These are phyloP conservation scores for Phytophthora citricola DNA, from an alignment of 352 stramenopile genomes.

Conservation along the genomic window DNA sequence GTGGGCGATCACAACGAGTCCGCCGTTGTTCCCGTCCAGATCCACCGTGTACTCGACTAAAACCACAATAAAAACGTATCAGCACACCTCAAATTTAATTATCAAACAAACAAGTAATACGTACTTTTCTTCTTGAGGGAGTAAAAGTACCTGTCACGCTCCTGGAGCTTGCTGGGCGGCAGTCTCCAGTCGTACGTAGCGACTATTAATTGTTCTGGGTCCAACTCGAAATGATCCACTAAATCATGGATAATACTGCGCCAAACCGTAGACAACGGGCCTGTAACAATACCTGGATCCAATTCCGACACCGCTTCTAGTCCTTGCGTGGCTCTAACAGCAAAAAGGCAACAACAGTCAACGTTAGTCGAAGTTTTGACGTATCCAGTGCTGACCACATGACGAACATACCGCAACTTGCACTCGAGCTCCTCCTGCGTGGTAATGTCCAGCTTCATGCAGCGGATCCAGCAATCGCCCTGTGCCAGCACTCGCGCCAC, in stretches of 20 bases:
- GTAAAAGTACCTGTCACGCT: constrained; percentile 80
- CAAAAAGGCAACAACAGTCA: constrained; percentile 1
- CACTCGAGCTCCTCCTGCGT: constrained; percentile 77
- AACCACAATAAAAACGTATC: constrained; percentile 4
- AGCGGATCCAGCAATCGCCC: constrained; percentile 77
- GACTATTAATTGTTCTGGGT: constrained; percentile 73
- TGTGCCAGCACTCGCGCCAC: constrained; percentile 74
- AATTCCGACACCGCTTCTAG: constrained; percentile 73
- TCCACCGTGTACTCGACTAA: constrained; percentile 69
- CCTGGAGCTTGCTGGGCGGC: constrained; percentile 71
- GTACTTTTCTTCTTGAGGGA: constrained; percentile 77
- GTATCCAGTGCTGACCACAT: neutral
- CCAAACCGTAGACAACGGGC: constrained; percentile 78
- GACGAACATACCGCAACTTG: constrained; percentile 62
- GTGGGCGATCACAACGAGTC: constrained; percentile 80
- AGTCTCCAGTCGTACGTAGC: constrained; percentile 85
- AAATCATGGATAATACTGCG: constrained; percentile 69
- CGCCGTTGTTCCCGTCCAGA: constrained; percentile 49
- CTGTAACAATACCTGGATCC: constrained; percentile 78
- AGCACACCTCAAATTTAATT: neutral
- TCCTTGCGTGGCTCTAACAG: constrained; percentile 58
- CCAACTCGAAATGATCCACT: constrained; percentile 71
- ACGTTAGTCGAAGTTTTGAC: constrained; percentile 14
- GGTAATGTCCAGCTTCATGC: constrained; percentile 75
- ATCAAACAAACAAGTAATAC: constrained; percentile 5